Base-by-base conservation (phyloP, 257 asterid species). In the Salvia hispanica region DNA sequence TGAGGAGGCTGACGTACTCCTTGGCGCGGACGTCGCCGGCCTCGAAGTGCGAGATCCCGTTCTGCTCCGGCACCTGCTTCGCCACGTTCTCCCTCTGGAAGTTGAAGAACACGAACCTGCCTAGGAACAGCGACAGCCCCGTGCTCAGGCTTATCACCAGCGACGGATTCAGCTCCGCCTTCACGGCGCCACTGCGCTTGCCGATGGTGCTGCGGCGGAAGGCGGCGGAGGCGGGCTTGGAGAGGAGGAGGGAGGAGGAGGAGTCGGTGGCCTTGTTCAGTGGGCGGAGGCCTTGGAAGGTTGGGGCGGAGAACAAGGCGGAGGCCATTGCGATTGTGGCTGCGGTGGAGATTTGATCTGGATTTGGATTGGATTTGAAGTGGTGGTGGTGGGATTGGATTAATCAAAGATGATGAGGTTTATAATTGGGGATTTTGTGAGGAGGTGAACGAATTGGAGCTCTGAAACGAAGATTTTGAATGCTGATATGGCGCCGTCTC, bases 21-120 rank as follows among this genome's bases (percentile, higher is more conserved):
- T 94, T 94, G 4, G 99, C 99, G 4, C 99, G 79, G 0, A 60
- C 55, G 40, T 94, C 99, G 3, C 99, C 97, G 6, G 99, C 99
- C 8, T 94, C 97, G 57, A 88, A 91, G 83, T 91, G 99, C 0
- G 96, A 73, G 4, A 72, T 36, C 2, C 99, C 99, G 51, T 93
- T 93, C 82, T 93, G 99, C 67, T 83, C 88, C 1, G 99, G 99
- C 64, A 89, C 99, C 74, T 93, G 97, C 71, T 90, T 93, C 7
- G 95, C 96, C 34, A 86, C 88, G 81, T 93, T 93, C 44, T 93
- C 99, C 55, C 99, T 81, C 87, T 93, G 99, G 88, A 93, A 93
- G 57, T 84, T 88, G 85, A 90, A 93, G 90, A 91, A 91, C 3
- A 93, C 99, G 64, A 93, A 93, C 63, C 99, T 75, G 6, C 99